Evolutionary conservation across 2,329 filamentous ascomycete species (phyloP), one percentile per base, ranked within the genome.

Genomic region (Colletotrichum noveboracense): DNA sequence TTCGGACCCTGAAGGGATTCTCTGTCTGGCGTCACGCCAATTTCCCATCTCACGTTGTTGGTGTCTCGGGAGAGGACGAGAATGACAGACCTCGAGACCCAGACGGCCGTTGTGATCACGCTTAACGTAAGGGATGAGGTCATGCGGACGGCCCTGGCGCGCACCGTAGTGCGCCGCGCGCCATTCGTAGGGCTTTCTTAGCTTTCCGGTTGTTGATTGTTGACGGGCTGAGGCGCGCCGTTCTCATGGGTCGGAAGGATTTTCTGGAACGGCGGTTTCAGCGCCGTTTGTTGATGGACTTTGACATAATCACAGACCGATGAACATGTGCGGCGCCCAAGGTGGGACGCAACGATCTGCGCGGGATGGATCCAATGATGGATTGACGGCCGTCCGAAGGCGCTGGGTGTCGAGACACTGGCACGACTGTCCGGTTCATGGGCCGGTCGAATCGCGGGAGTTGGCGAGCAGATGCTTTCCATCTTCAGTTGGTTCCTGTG

Each of bases 41-140:
- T 52, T 52, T 52, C 43, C 43, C 43, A 28, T 48, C 32, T 66
- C 64, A 32, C 55, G 69, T 58, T 66, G 18, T 48, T 36, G 21
- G 30, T 74, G 72, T 71, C 72, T 75, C 72, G 70, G 67, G 72
- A 71, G 43, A 60, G 5, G 43, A 71, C 34, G 26, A 26, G 32
- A 52, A 66, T 26, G 43, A 62, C 18, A 61, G 58, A 30, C 43
- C 43, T 52, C 43, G 32, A 61, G 68, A 65, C 16, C 43, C n/a
- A 52, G 60, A 55, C 38, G 61, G 67, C 56, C 55, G 67, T 70
- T 62, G 67, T 28, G 55, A 67, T n/a, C 36, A 62, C 62, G 72
- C 72, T 75, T 75, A 62, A 75, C 68, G 38, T 62, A 75, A 72
- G 55, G 38, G 56, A 65, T 75, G 72, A 75, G 72, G 72, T 72